These are phyloP conservation scores for Citrus glauca DNA, from an alignment of 345 rosid genomes.

Conservation along the genomic window DNA sequence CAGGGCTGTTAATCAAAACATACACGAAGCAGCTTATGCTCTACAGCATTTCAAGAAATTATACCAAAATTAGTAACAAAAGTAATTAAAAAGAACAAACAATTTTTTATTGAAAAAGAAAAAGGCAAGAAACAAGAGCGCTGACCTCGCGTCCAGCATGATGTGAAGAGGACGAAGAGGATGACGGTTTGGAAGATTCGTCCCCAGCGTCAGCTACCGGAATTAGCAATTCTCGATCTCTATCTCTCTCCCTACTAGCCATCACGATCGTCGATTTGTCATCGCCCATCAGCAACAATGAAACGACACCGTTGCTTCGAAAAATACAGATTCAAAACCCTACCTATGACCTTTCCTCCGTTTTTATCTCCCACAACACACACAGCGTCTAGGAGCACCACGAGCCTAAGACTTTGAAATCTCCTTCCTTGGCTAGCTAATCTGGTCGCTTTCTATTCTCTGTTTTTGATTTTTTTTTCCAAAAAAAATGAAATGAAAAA, in stretches of 20 bases:
- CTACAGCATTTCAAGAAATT: neutral
- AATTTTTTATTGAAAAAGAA: neutral
- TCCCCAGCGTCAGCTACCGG: slow-evolving; percentile 59
- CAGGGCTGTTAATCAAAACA: neutral
- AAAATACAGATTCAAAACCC: slow-evolving; percentile 9
- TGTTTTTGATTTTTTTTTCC: neutral
- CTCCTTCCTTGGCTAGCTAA: neutral
- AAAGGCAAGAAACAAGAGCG: neutral
- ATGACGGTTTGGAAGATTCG: slow-evolving; percentile 57
- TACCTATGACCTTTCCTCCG: neutral
- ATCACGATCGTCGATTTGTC: slow-evolving; percentile 65
- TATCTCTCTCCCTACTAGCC: slow-evolving; percentile 49
- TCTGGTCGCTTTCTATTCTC: neutral
- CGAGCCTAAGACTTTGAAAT: neutral
- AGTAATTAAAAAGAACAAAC: neutral
- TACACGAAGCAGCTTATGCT: neutral
- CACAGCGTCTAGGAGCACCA: neutral
- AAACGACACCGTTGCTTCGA: neutral
- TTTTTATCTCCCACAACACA: neutral
- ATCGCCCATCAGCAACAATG: slow-evolving; percentile 54
- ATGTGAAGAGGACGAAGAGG: slow-evolving; percentile 65
- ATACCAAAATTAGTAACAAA: slow-evolving; percentile 14
- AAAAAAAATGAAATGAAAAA: neutral
- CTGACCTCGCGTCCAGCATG: slow-evolving; percentile 85
- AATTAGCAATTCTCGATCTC: slow-evolving; percentile 91